Conservation (phyloP, 2,329 filamentous ascomycete genomes). For the Botrytis tulipae region DNA sequence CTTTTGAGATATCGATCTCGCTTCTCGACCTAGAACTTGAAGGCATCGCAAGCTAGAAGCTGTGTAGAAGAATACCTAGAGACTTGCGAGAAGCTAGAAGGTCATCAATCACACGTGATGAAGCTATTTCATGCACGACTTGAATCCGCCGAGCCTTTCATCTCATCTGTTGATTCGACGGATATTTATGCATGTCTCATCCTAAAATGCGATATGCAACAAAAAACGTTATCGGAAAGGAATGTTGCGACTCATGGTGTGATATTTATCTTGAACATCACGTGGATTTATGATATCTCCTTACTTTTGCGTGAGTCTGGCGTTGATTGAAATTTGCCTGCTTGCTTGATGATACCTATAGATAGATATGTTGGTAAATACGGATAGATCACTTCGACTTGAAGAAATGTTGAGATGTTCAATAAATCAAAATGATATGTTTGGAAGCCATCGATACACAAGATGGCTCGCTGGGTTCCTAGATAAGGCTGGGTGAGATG, state of each 20-base stretch:
- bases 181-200: constrained; percentile 21
- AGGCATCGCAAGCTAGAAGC: not conserved
- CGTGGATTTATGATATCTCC: not conserved
- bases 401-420: constrained; percentile 10
- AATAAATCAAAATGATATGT: not conserved
- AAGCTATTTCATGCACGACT: constrained; percentile 21
- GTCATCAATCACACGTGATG: constrained; percentile 1
- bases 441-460: not conserved
- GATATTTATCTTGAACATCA: constrained; percentile 4
- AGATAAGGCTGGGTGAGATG: constrained; percentile 3
- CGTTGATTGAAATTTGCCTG: not conserved
- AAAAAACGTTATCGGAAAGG: constrained; percentile 8
- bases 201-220: constrained; percentile 19
- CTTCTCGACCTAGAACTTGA: not conserved
- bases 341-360: not conserved
- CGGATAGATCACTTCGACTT: not conserved
- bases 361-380: not conserved
- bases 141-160: constrained; percentile 3
- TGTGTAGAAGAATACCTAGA: not conserved
- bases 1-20: not conserved
- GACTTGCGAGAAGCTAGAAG: not conserved
- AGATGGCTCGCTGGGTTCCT: not conserved
- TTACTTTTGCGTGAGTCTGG: not conserved
- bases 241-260: not conserved
- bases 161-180: constrained; percentile 11